A percentile compares a stretch with the other conserved stretches of the same genome.
phyloP scores from a whole-genome alignment of 2,329 filamentous ascomycete genomes.

The Alternaria infectoria region DNA sequence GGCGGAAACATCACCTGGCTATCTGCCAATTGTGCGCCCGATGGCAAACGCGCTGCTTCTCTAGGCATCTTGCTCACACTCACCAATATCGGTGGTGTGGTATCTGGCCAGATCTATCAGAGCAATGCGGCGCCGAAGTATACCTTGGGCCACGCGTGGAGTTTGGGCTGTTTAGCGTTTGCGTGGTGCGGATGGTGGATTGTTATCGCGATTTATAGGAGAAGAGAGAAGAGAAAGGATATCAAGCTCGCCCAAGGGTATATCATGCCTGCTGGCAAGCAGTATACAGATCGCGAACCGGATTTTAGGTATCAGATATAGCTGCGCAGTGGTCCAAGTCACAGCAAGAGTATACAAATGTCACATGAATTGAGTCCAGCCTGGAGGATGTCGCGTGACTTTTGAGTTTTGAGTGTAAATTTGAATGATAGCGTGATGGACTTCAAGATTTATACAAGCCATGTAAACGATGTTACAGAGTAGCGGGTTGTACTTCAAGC shows the following conservation, averaged over 20 bases:
- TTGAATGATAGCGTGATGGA: rapidly evolving
- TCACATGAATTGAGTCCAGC: rapidly evolving
- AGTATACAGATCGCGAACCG: conserved; percentile 40
- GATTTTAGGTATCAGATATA: conserved; percentile 40
- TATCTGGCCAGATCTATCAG: conserved; percentile 43
- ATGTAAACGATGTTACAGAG: rapidly evolving
- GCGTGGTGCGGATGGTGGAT: conserved; percentile 51
- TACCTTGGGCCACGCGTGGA: conserved; percentile 46
- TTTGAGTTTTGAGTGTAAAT: rapidly evolving
- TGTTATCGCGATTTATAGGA: conserved; percentile 39
- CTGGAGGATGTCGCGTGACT: neutral
- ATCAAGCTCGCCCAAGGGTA: conserved; percentile 29
- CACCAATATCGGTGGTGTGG: conserved; percentile 44
- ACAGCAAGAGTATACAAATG: rapidly evolving
- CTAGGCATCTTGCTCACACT: conserved; percentile 41
- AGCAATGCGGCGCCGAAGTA: conserved; percentile 34
- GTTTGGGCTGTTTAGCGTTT: conserved; percentile 43
- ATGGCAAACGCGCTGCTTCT: conserved; percentile 43
- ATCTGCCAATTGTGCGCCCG: conserved; percentile 38
- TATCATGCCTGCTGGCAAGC: conserved; percentile 12
- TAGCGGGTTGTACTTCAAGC: rapidly evolving
- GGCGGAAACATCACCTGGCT: conserved; percentile 46
- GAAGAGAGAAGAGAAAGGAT: conserved; percentile 43
- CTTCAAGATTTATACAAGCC: neutral
- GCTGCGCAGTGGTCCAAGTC: neutral